Evolutionary conservation across 2,329 filamentous ascomycete genomes (phyloP).

Genomic region (Alternaria metachromatica): DNA sequence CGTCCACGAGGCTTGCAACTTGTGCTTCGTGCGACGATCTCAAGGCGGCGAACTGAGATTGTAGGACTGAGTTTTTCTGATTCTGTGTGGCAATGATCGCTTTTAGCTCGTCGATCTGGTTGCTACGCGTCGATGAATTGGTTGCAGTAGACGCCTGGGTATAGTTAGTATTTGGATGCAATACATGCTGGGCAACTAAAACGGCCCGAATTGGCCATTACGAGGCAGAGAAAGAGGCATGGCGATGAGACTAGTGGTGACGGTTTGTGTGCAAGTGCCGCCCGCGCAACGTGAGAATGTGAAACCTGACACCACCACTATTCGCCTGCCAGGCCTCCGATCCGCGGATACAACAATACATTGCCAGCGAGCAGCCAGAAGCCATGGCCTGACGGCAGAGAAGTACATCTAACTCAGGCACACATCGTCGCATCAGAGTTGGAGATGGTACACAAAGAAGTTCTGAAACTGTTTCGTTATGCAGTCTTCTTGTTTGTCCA

Average conservation of each 20-base stretch:
- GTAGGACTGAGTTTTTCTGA: slow-evolving; percentile 41
- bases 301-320: slow-evolving; percentile 3
- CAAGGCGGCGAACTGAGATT: slow-evolving; percentile 46
- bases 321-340: neutral
- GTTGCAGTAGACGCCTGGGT: slow-evolving; percentile 26
- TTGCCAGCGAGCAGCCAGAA: neutral
- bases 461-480: slow-evolving; percentile 40
- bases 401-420: slow-evolving; percentile 27
- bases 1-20: slow-evolving; percentile 43
- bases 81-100: slow-evolving; percentile 40
- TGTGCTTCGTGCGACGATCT: slow-evolving; percentile 50
- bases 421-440: slow-evolving; percentile 19
- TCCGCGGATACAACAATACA: neutral
- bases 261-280: neutral
- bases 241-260: neutral
- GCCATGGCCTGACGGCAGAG: neutral
- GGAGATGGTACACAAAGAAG: slow-evolving; percentile 14
- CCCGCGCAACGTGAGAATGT: neutral
- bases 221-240: neutral
- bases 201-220: neutral
- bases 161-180: slow-evolving; percentile 13
- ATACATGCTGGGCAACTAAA: neutral
- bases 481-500: slow-evolving; percentile 21
- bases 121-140: slow-evolving; percentile 21
- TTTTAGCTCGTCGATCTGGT: slow-evolving; percentile 37